phyloP scores from a whole-genome alignment of 495 filamentous ascomycete species.

The Cladorrhinum samala region DNA sequence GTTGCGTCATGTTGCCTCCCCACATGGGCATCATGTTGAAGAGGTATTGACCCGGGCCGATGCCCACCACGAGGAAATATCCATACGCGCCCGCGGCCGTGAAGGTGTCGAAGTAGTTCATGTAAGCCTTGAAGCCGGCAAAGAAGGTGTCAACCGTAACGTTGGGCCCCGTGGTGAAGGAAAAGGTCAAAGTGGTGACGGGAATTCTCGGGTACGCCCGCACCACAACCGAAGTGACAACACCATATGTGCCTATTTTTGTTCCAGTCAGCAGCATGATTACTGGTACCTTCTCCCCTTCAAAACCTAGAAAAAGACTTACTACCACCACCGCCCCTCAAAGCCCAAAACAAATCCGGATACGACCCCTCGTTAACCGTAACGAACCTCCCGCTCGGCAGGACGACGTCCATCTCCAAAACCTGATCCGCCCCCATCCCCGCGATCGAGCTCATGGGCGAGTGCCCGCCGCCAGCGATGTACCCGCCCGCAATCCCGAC shows the following conservation, averaged over 20 bases:
- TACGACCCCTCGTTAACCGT: slow-evolving; percentile 44
- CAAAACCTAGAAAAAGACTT: slow-evolving; percentile 5
- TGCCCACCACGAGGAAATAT: slow-evolving; percentile 37
- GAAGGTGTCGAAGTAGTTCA: slow-evolving; percentile 39
- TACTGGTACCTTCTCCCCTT: not conserved
- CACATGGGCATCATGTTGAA: slow-evolving; percentile 47
- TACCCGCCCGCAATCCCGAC: slow-evolving; percentile 50
- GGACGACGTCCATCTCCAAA: slow-evolving; percentile 49
- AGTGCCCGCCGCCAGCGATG: slow-evolving; percentile 51
- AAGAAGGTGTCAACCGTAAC: slow-evolving; percentile 44
- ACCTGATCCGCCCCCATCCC: slow-evolving; percentile 53
- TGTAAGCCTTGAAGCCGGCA: slow-evolving; percentile 42
- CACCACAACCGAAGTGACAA: slow-evolving; percentile 48
- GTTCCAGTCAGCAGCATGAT: not conserved
- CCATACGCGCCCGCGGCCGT: slow-evolving; percentile 49
- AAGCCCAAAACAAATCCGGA: slow-evolving; percentile 61
- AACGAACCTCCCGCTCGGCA: slow-evolving; percentile 50
- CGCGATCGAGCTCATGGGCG: slow-evolving; percentile 32
- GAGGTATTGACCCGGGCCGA: slow-evolving; percentile 26
- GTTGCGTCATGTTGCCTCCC: slow-evolving; percentile 43
- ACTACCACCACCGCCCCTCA: slow-evolving; percentile 51
- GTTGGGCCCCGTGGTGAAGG: slow-evolving; percentile 22
- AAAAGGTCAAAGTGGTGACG: slow-evolving; percentile 35
- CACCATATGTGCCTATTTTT: slow-evolving; percentile 46
- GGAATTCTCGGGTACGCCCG: slow-evolving; percentile 38